These are phyloP conservation scores for Cenchrus purpureus DNA, from an alignment of 176 grass and related monocot species.

Conservation along the genomic window DNA sequence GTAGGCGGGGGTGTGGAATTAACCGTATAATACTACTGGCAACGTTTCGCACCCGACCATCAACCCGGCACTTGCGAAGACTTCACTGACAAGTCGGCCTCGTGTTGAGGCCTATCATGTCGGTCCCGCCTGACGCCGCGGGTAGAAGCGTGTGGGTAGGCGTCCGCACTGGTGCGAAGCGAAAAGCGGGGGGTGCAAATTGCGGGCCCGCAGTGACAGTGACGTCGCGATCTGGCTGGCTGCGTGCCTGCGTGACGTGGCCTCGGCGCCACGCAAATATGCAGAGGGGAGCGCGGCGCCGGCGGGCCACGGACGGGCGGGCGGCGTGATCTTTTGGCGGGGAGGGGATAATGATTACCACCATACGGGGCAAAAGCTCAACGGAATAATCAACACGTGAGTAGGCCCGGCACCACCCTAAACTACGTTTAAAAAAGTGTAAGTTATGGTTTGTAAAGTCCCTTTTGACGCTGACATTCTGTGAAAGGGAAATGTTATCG, in stretches of 20 bases:
- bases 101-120: too few species aligned
- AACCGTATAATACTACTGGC: not conserved
- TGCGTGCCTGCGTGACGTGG: conserved; percentile 33
- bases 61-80: accelerated
- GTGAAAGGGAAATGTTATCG: not conserved
- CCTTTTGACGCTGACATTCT: not conserved
- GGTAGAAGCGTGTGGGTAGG: not conserved
- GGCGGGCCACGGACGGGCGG: not conserved
- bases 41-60: not conserved
- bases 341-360: conserved; percentile 27
- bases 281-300: not conserved
- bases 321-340: conserved; percentile 31
- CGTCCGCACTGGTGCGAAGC: not conserved
- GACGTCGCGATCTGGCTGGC: conserved; percentile 7
- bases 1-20: not conserved
- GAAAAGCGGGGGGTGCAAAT: not conserved
- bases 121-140: too few species aligned
- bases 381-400: conserved; percentile 26
- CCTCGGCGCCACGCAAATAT: conserved; percentile 21
- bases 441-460: too few species aligned
- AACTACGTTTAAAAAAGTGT: not conserved
- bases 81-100: not conserved
- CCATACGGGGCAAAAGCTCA: conserved; percentile 8
- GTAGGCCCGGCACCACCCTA: not conserved
- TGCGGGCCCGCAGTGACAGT: conserved; percentile 8